phyloP scores from a whole-genome alignment of 345 rosid species.

The Sonneratia alba region DNA sequence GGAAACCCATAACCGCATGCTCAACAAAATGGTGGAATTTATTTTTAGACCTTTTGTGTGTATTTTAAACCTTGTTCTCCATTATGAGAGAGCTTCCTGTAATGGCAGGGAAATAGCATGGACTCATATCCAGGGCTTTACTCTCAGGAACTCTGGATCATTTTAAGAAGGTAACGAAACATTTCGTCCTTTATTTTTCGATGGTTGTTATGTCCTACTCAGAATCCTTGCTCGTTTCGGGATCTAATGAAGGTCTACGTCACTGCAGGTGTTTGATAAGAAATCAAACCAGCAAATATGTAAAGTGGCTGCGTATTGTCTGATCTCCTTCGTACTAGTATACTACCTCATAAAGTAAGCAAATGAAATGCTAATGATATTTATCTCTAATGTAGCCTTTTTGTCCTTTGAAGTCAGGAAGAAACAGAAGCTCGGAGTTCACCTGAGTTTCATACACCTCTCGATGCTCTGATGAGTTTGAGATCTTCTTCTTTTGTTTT shows the following conservation, averaged over 20 bases:
- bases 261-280: conserved; percentile 66
- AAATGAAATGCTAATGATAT: not conserved
- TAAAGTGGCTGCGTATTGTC: conserved; percentile 43
- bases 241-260: not conserved
- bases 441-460: not conserved
- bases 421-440: too few species aligned
- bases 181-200: not conserved
- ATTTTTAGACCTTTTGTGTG: not conserved
- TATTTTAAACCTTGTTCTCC: not conserved
- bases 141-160: conserved; percentile 85
- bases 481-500: not conserved
- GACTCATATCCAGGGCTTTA: conserved; percentile 64
- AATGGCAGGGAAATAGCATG: conserved; percentile 69
- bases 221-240: not conserved
- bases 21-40: conserved; percentile 47
- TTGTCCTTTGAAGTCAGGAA: not conserved
- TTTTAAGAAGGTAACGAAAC: conserved; percentile 55
- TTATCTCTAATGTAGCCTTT: too few species aligned
- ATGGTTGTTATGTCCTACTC: not conserved
- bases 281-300: conserved; percentile 60
- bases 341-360: conserved; percentile 57
- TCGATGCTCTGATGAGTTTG: not conserved
- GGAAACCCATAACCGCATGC: conserved; percentile 78
- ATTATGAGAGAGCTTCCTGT: conserved; percentile 9
- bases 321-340: conserved; percentile 44